phyloP scores from a whole-genome alignment of 2,329 filamentous ascomycete genomes.

The Sclerotinia minor region DNA sequence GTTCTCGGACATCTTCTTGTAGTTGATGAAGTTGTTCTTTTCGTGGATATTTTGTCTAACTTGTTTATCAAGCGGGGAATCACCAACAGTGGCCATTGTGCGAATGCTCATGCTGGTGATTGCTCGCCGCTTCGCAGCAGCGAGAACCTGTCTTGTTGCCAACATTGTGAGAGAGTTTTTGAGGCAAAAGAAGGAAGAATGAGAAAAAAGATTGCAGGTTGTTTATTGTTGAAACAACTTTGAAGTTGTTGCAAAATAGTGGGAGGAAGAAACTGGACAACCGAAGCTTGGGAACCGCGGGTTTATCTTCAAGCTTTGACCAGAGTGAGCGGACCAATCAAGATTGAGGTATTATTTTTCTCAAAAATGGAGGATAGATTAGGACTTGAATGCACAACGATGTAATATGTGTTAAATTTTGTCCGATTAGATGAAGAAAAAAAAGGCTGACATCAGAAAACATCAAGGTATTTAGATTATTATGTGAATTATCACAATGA shows the following conservation, averaged over 20 bases:
- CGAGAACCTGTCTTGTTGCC: slow-evolving; percentile 70
- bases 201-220: slow-evolving; percentile 28
- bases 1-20: slow-evolving; percentile 99
- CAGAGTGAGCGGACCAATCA: not conserved
- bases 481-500: not conserved
- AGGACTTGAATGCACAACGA: not conserved
- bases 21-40: slow-evolving; percentile 97
- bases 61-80: slow-evolving; percentile 88
- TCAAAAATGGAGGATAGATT: not conserved
- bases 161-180: slow-evolving; percentile 56
- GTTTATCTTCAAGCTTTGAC: slow-evolving; percentile 16
- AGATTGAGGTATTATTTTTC: slow-evolving; percentile 2
- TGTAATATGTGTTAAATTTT: not conserved
- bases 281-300: slow-evolving; percentile 17
- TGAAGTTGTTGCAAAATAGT: slow-evolving; percentile 17
- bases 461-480: not conserved
- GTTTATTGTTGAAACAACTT: slow-evolving; percentile 14
- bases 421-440: not conserved
- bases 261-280: slow-evolving; percentile 22
- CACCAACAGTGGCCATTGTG: slow-evolving; percentile 80
- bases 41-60: slow-evolving; percentile 98
- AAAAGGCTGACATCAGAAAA: not conserved
- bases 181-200: slow-evolving; percentile 27
- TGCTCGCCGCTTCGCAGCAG: slow-evolving; percentile 62
- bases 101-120: slow-evolving; percentile 62